phyloP scores from a whole-genome alignment of 345 rosid genomes.

The Moricandia arvensis region DNA sequence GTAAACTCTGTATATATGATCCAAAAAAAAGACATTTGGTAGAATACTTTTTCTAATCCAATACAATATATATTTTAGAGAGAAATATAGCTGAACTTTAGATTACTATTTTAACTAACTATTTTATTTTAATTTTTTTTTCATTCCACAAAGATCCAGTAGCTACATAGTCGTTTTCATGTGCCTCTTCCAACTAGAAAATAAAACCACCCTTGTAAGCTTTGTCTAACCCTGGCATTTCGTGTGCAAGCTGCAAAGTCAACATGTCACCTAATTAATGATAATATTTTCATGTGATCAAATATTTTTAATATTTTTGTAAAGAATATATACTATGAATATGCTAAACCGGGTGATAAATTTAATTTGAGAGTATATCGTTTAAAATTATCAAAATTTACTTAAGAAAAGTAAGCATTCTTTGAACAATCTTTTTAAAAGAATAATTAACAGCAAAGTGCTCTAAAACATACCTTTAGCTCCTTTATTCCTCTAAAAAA shows the following conservation, averaged over 20 bases:
- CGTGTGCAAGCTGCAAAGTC: neutral
- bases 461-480: conserved; percentile 16
- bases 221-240: neutral
- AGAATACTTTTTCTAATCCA: neutral
- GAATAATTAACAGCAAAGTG: neutral
- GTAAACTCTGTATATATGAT: neutral
- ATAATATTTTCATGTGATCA: neutral
- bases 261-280: neutral
- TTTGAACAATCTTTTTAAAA: neutral
- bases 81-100: neutral
- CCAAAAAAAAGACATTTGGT: neutral
- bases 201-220: neutral
- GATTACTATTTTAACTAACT: neutral
- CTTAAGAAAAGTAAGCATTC: neutral
- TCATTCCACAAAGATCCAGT: neutral
- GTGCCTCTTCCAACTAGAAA: neutral
- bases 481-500: neutral
- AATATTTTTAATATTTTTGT: neutral
- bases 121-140: neutral
- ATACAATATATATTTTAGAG: neutral
- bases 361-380: neutral
- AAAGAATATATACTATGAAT: neutral
- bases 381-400: neutral
- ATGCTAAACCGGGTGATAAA: neutral
- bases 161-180: neutral